Percentiles rank a stretch among this genome's conserved stretches.
Conservation (phyloP, 169 alveolate species). For the Eimeria tenella region DNA sequence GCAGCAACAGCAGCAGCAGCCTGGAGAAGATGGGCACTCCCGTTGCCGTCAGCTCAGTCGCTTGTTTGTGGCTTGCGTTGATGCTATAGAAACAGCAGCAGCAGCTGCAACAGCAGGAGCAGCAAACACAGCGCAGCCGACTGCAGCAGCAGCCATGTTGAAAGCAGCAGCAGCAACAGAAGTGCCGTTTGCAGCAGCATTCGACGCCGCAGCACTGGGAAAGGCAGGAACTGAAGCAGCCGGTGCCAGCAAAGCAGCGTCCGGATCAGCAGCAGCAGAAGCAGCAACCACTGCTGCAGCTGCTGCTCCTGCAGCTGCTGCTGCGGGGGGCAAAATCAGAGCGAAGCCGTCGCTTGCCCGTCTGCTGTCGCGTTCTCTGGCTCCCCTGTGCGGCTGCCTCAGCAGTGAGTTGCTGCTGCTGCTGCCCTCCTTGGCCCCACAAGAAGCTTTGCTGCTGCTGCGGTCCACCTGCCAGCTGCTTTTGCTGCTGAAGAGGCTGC, state of each 20-base stretch:
- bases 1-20: neutral
- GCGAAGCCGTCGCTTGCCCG: neutral
- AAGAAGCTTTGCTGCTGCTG: constrained; percentile 38
- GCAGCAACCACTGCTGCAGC: constrained; percentile 16
- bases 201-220: neutral
- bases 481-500: neutral
- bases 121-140: neutral
- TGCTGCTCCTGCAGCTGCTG: neutral
- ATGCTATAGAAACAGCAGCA: constrained; percentile 36
- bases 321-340: neutral
- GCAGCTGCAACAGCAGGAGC: constrained; percentile 34
- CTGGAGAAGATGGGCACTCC: neutral
- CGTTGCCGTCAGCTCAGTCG: constrained; percentile 7
- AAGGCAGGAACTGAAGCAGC: neutral
- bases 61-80: constrained; percentile 28
- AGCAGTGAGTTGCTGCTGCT: constrained; percentile 35
- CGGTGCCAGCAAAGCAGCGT: neutral
- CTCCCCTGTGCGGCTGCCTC: constrained; percentile 2
- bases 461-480: constrained; percentile 22
- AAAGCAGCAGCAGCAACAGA: constrained; percentile 17
- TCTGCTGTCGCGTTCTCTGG: constrained; percentile 35
- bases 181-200: neutral
- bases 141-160: neutral
- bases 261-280: constrained; percentile 19
- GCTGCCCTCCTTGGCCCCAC: neutral